These are phyloP conservation scores for Venturia oleaginea DNA, from an alignment of 2,329 filamentous ascomycete genomes.

Conservation along the genomic window DNA sequence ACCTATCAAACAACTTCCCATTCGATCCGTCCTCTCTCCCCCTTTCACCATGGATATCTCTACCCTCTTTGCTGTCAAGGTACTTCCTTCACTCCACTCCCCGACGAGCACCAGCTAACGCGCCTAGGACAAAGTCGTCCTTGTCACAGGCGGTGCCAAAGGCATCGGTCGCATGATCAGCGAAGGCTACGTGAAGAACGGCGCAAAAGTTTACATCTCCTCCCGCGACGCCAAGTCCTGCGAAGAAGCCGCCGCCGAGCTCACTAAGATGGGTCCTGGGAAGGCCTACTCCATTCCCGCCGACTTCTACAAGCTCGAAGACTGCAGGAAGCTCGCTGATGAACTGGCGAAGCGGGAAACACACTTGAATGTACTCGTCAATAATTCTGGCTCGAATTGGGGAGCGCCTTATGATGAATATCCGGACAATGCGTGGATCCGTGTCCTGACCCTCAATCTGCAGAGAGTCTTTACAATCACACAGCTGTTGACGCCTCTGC, in stretches of 20 bases:
- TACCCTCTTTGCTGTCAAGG: constrained; percentile 13
- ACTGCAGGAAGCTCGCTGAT: constrained; percentile 47
- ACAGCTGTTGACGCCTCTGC: constrained; percentile 52
- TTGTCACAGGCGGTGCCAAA: constrained; percentile 41
- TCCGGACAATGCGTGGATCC: constrained; percentile 44
- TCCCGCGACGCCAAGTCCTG: constrained; percentile 55
- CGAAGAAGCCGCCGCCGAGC: constrained; percentile 48
- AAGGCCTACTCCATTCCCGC: constrained; percentile 50
- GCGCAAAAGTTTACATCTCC: constrained; percentile 60
- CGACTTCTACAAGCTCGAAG: constrained; percentile 54
- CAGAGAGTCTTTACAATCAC: constrained; percentile 59
- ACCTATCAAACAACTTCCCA: not conserved
- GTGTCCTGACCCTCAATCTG: constrained; percentile 51
- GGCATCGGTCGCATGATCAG: constrained; percentile 62
- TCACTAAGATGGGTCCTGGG: constrained; percentile 47
- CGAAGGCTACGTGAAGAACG: constrained; percentile 55
- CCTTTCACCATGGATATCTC: constrained; percentile 5
- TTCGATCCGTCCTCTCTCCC: not conserved
- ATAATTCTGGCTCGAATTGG: constrained; percentile 60
- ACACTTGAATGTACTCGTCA: constrained; percentile 53
- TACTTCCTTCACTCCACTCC: not conserved
- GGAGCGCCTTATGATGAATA: constrained; percentile 51
- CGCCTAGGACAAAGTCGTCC: constrained; percentile 33
- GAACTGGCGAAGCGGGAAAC: constrained; percentile 46
- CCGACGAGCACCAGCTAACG: not conserved